A percentile compares a stretch with the other conserved stretches of the same genome.
These are phyloP conservation scores for Corylus heterophylla DNA, from an alignment of 306 rosid species.

Conservation along the genomic window DNA sequence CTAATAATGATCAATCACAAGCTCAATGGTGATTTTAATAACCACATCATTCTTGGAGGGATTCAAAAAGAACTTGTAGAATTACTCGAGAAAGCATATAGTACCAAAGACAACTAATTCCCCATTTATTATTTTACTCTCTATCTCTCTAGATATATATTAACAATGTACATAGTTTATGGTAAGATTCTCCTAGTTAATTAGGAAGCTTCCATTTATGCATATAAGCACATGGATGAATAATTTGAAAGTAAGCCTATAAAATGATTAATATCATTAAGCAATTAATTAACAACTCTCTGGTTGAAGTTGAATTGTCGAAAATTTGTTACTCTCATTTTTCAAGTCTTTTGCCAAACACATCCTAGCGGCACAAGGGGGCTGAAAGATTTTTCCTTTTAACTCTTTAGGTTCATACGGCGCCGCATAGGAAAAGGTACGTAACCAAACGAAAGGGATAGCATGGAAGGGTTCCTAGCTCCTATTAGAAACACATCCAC, in stretches of 20 bases:
- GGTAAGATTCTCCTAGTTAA: constrained; percentile 18
- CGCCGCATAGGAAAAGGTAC: too few species aligned
- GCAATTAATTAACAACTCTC: not conserved
- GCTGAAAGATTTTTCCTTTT: too few species aligned
- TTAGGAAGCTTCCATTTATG: constrained; percentile 38
- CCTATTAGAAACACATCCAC: too few species aligned
- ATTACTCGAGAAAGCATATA: constrained; percentile 15
- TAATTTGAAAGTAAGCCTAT: constrained; percentile 27
- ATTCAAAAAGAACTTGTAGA: too few species aligned
- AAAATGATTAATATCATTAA: constrained; percentile 18
- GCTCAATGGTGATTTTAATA: too few species aligned
- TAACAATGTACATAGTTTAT: constrained; percentile 9
- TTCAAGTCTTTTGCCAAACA: too few species aligned
- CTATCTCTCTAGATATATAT: not conserved
- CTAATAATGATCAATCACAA: too few species aligned
- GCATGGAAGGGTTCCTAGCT: too few species aligned
- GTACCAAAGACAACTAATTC: constrained; percentile 34
- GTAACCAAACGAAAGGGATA: too few species aligned
- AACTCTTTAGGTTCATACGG: too few species aligned
- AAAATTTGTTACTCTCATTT: not conserved
- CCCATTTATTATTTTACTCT: constrained; percentile 18
- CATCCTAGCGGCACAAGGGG: too few species aligned
- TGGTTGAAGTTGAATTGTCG: not conserved
- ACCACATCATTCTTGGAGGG: too few species aligned
- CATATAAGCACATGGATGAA: constrained; percentile 50